Conservation (phyloP, 331 rosid genomes). For the Saraca asoca region DNA sequence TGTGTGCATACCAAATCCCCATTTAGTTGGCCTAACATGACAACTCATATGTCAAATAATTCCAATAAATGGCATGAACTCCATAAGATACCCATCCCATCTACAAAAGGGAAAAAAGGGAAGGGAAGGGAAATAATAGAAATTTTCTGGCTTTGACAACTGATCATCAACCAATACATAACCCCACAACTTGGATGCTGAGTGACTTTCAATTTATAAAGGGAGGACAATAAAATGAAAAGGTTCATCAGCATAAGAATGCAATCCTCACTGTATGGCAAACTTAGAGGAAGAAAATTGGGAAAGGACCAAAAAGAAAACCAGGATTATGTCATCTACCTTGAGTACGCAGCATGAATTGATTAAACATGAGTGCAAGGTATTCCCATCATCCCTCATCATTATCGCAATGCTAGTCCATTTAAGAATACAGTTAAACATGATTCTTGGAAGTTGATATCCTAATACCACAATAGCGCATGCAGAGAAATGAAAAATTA, state of each 20-base stretch:
- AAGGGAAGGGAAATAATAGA: background rate
- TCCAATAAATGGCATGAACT: background rate
- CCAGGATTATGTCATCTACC: conserved; percentile 83
- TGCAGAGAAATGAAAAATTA: conserved; percentile 35
- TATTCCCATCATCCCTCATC: conserved; percentile 98
- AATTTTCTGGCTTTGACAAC: conserved; percentile 14
- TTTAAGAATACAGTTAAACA: conserved; percentile 94
- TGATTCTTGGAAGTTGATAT: conserved; percentile 61
- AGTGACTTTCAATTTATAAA: conserved; percentile 36
- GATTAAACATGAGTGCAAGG: conserved; percentile 96
- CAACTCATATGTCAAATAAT: background rate
- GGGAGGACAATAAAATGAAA: conserved; percentile 43
- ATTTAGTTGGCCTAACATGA: conserved; percentile 26
- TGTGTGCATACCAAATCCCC: conserved; percentile 24
- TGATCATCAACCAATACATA: conserved; percentile 24
- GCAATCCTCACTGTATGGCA: conserved; percentile 45
- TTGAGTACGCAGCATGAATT: conserved; percentile 92
- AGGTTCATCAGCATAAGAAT: conserved; percentile 41
- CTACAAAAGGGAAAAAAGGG: background rate
- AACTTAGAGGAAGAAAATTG: conserved; percentile 42
- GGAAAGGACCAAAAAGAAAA: conserved; percentile 59
- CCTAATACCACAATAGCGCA: conserved; percentile 54
- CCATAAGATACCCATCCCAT: background rate
- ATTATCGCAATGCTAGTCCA: conserved; percentile 98
- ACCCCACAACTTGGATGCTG: conserved; percentile 18